phyloP scores from a whole-genome alignment of 139 green algal genomes.

The Coccomyxa sp. region DNA sequence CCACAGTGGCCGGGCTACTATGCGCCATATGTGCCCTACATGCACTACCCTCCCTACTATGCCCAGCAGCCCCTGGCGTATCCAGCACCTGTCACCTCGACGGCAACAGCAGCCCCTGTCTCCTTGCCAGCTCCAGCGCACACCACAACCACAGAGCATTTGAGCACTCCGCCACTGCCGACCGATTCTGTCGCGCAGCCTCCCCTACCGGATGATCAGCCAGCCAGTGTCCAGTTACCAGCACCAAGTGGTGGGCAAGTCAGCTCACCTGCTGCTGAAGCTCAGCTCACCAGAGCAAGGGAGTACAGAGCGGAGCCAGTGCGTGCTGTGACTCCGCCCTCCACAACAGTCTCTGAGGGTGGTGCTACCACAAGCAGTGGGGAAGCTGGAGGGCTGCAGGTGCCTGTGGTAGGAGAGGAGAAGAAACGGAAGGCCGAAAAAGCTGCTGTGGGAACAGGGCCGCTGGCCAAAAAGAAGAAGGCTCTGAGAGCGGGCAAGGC shows the following conservation, averaged over 20 bases:
- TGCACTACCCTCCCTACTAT: not conserved
- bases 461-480: slow-evolving; percentile 18
- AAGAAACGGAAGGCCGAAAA: slow-evolving; percentile 6
- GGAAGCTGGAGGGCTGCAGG: not conserved
- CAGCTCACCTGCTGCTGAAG: not conserved
- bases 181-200: not conserved
- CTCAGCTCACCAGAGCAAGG: not conserved
- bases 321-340: not conserved
- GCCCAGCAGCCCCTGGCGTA: not conserved
- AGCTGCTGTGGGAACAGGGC: not conserved
- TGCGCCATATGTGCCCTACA: not conserved
- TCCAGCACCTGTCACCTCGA: too few species aligned
- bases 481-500: slow-evolving; percentile 26
- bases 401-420: slow-evolving; percentile 8
- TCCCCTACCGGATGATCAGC: not conserved
- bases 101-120: not conserved
- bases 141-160: not conserved
- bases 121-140: not conserved
- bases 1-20: slow-evolving; percentile 5
- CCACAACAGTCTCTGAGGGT: not conserved
- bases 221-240: not conserved
- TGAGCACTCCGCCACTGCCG: not conserved
- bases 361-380: not conserved
- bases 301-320: slow-evolving; percentile 21
- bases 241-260: not conserved